Evolutionary conservation across 164 flowering plant genomes (phyloP).

Genomic region (Annona squamosa): DNA sequence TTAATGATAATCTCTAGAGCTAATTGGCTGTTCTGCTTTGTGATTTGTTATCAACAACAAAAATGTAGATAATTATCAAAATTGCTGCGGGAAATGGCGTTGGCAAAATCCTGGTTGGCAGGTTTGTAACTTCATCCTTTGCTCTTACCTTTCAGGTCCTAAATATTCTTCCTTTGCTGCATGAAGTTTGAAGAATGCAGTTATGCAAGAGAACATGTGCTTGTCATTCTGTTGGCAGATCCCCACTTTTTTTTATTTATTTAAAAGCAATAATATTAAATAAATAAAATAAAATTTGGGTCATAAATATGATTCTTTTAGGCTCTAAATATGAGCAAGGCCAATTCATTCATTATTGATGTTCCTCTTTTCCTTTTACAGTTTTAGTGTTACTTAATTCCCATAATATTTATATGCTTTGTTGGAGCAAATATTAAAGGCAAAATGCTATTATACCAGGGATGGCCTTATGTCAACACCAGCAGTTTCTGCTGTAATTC

Average conservation of each 20-base stretch:
- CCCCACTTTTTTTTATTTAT: background rate
- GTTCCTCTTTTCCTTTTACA: background rate
- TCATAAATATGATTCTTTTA: background rate
- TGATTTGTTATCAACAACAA: slow-evolving; percentile 3
- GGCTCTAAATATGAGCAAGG: background rate
- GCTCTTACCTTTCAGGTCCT: background rate
- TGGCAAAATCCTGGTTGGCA: slow-evolving; percentile 83
- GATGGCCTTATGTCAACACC: slow-evolving; percentile 96
- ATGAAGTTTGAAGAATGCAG: background rate
- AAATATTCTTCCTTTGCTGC: background rate
- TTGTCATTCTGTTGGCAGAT: background rate
- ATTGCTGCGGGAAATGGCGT: slow-evolving; percentile 98
- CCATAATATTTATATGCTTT: background rate
- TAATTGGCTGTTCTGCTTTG: background rate
- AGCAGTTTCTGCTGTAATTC: slow-evolving; percentile 95
- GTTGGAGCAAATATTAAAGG: slow-evolving; percentile 5
- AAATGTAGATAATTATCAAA: slow-evolving; percentile 72
- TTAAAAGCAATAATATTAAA: too few species aligned
- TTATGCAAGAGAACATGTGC: background rate
- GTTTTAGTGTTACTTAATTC: background rate
- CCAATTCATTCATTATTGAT: background rate
- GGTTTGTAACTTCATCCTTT: slow-evolving; percentile 24
- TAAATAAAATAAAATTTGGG: too few species aligned
- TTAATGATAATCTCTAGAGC: background rate
- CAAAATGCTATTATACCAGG: slow-evolving; percentile 37